phyloP scores from a whole-genome alignment of 192 early-diverging fungal species.

The Mortierella claussenii region DNA sequence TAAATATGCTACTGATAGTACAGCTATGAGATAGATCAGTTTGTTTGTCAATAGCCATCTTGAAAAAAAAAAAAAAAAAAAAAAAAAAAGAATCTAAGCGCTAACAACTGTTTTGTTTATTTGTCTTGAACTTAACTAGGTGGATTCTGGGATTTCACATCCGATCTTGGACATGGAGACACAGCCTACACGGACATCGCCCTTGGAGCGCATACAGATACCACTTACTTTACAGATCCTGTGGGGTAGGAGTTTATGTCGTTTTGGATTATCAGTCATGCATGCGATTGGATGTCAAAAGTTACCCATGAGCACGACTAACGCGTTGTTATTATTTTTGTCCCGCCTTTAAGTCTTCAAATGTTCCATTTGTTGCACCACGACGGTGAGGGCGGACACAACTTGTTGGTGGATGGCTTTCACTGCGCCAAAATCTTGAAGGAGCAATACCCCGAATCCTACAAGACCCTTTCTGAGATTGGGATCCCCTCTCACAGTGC shows the following conservation, averaged over 20 bases:
- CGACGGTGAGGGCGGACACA: conserved; percentile 76
- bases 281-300: not conserved
- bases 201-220: conserved; percentile 85
- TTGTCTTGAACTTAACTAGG: conserved; percentile 19
- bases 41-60: no score
- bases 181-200: conserved; percentile 83
- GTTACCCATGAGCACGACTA: not conserved
- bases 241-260: conserved; percentile 61
- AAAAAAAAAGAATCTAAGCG: no score
- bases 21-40: no score
- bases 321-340: not conserved
- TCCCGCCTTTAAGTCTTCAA: conserved; percentile 64
- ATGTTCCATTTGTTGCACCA: conserved; percentile 83
- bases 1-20: no score
- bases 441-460: conserved; percentile 63
- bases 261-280: no score
- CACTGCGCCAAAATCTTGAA: conserved; percentile 72
- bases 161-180: conserved; percentile 82
- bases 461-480: conserved; percentile 68
- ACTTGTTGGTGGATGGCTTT: conserved; percentile 85
- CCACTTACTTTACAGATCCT: conserved; percentile 90
- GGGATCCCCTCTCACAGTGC: conserved; percentile 77
- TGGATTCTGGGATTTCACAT: conserved; percentile 81
- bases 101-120: not conserved
- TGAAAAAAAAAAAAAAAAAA: no score